These are phyloP conservation scores for Trametes cingulata DNA, from an alignment of 768 basidiomycete species.

Conservation along the genomic window DNA sequence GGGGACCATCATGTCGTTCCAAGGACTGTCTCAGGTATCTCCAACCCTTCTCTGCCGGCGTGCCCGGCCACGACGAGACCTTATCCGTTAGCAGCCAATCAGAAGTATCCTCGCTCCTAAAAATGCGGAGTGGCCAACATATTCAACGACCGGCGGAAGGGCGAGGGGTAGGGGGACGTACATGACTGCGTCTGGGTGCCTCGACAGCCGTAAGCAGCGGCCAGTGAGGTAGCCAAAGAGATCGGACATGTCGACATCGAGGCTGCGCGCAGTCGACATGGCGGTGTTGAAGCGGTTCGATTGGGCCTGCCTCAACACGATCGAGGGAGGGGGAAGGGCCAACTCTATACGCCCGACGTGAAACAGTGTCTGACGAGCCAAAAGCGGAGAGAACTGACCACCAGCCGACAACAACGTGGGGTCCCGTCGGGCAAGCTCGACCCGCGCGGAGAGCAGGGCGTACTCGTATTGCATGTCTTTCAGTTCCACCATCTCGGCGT, in stretches of 20 bases:
- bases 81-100: conserved; percentile 86
- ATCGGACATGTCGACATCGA: conserved; percentile 86
- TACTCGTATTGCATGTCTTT: conserved; percentile 80
- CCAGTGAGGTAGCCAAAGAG: conserved; percentile 75
- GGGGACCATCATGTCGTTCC: conserved; percentile 70
- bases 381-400: conserved; percentile 49
- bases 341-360: conserved; percentile 39
- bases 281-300: conserved; percentile 78
- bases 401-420: conserved; percentile 58
- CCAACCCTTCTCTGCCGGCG: conserved; percentile 80
- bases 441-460: conserved; percentile 70
- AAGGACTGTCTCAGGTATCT: conserved; percentile 82
- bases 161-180: conserved; percentile 35
- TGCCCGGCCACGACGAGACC: conserved; percentile 81
- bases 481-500: conserved; percentile 78
- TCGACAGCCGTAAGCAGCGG: conserved; percentile 77
- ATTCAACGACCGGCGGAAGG: conserved; percentile 1
- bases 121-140: conserved; percentile 3
- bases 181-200: conserved; percentile 59
- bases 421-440: conserved; percentile 73
- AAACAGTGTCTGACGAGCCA: neutral
- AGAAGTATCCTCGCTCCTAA: conserved; percentile 68
- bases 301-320: conserved; percentile 79
- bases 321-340: conserved; percentile 54
- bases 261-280: conserved; percentile 68